A percentile compares a stretch with the other conserved stretches of the same genome.
These are phyloP conservation scores for Botryotinia narcissicola DNA, from an alignment of 2,329 filamentous ascomycete species.

Conservation along the genomic window DNA sequence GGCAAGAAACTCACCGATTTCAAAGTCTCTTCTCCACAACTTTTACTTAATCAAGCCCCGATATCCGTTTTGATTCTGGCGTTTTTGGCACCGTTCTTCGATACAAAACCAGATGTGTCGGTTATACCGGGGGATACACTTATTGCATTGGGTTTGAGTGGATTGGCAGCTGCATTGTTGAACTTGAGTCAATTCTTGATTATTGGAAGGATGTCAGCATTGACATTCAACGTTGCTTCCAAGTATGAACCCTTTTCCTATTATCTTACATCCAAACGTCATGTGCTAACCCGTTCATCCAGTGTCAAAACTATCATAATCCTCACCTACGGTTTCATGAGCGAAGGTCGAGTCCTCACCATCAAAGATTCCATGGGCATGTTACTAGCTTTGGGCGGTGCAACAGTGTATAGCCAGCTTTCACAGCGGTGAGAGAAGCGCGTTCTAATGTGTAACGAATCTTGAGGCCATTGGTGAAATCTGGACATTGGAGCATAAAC, in stretches of 20 bases:
- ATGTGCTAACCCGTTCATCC: slow-evolving; percentile 23
- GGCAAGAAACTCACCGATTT: slow-evolving; percentile 49
- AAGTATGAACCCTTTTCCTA: slow-evolving; percentile 28
- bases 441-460: neutral
- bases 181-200: slow-evolving; percentile 43
- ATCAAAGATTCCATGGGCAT: slow-evolving; percentile 44
- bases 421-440: slow-evolving; percentile 28
- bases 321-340: slow-evolving; percentile 46
- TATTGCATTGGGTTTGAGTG: slow-evolving; percentile 42
- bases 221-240: slow-evolving; percentile 38
- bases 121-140: slow-evolving; percentile 42
- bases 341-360: slow-evolving; percentile 44
- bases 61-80: slow-evolving; percentile 45
- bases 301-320: slow-evolving; percentile 48
- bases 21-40: slow-evolving; percentile 43
- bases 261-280: neutral
- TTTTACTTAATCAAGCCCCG: slow-evolving; percentile 47
- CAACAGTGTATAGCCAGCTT: slow-evolving; percentile 46
- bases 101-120: slow-evolving; percentile 37
- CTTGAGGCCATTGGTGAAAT: neutral
- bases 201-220: slow-evolving; percentile 37
- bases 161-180: slow-evolving; percentile 43
- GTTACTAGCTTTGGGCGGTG: slow-evolving; percentile 45
- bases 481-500: neutral
- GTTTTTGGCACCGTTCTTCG: slow-evolving; percentile 45